Evolutionary conservation across 148 eudicot species (phyloP).

Genomic region (Rhododendron henanense): DNA sequence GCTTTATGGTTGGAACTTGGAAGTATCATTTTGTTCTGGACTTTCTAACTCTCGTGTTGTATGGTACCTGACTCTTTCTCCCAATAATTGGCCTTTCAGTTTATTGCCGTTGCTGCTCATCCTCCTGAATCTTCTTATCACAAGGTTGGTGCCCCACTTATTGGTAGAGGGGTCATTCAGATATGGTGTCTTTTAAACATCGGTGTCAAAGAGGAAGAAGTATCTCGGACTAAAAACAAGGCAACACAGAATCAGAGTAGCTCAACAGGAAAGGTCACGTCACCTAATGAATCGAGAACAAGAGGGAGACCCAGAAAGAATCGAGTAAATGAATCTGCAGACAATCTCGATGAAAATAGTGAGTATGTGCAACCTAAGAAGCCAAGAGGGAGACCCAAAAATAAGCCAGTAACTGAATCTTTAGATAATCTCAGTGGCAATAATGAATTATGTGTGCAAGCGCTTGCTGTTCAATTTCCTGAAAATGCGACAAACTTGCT

Average conservation of each 20-base stretch:
- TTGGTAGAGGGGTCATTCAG: constrained; percentile 87
- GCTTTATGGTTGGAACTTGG: not conserved
- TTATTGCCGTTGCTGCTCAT: constrained; percentile 91
- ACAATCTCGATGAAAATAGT: constrained; percentile 15
- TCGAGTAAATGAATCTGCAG: constrained; percentile 9
- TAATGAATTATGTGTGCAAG: constrained; percentile 18
- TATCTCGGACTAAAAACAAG: constrained; percentile 25
- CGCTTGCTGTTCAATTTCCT: constrained; percentile 29
- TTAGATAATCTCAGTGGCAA: constrained; percentile 14
- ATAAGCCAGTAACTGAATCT: constrained; percentile 10
- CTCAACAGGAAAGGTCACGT: constrained; percentile 19
- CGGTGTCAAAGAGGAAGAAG: constrained; percentile 25
- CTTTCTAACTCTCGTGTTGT: not conserved
- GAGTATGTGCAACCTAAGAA: constrained; percentile 10
- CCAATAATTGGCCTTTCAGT: constrained; percentile 37
- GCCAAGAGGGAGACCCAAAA: constrained; percentile 18
- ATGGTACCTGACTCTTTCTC: constrained; percentile 4
- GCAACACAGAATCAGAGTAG: constrained; percentile 19
- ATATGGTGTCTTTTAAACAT: constrained; percentile 67
- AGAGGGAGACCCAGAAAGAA: constrained; percentile 26
- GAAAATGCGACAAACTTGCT: constrained; percentile 22
- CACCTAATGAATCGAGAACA: constrained; percentile 13
- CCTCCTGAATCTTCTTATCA: constrained; percentile 93
- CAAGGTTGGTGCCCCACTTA: constrained; percentile 74
- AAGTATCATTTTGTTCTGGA: not conserved